Conservation (phyloP, 2,329 filamentous ascomycete genomes). For the Nakataea oryzae region DNA sequence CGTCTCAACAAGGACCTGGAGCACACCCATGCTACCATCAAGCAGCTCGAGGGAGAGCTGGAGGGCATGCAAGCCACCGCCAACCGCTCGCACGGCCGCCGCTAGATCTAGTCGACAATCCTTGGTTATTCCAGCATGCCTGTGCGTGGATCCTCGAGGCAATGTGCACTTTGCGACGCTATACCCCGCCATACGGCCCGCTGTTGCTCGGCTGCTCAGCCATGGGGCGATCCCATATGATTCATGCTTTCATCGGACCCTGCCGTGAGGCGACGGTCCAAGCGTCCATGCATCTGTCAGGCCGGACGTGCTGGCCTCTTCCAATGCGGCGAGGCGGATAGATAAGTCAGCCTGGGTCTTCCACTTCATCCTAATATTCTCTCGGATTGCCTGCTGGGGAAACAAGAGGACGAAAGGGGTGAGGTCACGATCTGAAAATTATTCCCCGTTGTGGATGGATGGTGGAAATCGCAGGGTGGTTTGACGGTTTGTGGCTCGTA, state of each 20-base stretch:
- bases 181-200: background rate
- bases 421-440: background rate
- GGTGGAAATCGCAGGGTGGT: background rate
- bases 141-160: background rate
- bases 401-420: background rate
- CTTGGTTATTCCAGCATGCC: background rate
- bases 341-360: background rate
- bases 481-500: background rate
- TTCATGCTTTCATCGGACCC: background rate
- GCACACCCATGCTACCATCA: conserved; percentile 90
- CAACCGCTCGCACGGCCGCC: conserved; percentile 85
- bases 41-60: conserved; percentile 83
- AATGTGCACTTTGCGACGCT: background rate
- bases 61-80: conserved; percentile 86
- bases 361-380: background rate
- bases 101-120: conserved; percentile 37
- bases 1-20: conserved; percentile 99
- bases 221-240: background rate
- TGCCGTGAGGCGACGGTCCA: background rate
- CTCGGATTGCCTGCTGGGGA: background rate
- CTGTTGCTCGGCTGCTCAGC: background rate
- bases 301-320: background rate
- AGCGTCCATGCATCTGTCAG: background rate
- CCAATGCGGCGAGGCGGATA: background rate
- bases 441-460: background rate